phyloP scores from a whole-genome alignment of 495 filamentous ascomycete genomes.

The Lasiosphaeria miniovina region DNA sequence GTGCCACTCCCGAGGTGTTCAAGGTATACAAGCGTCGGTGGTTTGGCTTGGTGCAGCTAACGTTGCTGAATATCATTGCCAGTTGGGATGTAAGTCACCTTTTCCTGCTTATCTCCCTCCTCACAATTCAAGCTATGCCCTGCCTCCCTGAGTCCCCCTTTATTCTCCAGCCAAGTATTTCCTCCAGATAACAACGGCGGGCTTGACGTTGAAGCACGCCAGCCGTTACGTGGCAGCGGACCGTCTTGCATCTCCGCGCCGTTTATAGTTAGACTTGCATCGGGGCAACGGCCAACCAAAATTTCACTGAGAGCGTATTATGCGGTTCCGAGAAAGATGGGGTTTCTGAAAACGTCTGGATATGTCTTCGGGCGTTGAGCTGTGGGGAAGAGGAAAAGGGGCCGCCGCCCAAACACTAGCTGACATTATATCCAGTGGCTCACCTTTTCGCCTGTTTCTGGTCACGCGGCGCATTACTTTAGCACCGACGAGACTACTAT shows the following conservation, averaged over 20 bases:
- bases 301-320: too few species aligned
- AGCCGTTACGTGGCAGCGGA: too few species aligned
- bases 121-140: too few species aligned
- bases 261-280: too few species aligned
- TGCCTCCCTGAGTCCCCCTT: neutral
- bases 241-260: too few species aligned
- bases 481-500: slow-evolving; percentile 68
- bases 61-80: slow-evolving; percentile 86
- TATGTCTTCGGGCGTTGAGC: neutral
- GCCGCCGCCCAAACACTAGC: neutral
- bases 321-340: neutral
- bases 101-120: slow-evolving; percentile 1
- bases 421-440: slow-evolving; percentile 63
- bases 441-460: slow-evolving; percentile 83
- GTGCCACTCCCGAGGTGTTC: slow-evolving; percentile 40
- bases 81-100: slow-evolving; percentile 82
- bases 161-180: neutral
- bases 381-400: neutral
- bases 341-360: neutral
- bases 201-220: too few species aligned
- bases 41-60: slow-evolving; percentile 80
- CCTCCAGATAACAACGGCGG: too few species aligned
- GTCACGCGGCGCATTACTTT: slow-evolving; percentile 74
- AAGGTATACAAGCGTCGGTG: slow-evolving; percentile 86
- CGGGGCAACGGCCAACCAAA: too few species aligned